Evolutionary conservation across 1,139 yeast genomes (phyloP), one percentile per base, ranked within the genome.

Genomic region (Ogataea hybrid): DNA sequence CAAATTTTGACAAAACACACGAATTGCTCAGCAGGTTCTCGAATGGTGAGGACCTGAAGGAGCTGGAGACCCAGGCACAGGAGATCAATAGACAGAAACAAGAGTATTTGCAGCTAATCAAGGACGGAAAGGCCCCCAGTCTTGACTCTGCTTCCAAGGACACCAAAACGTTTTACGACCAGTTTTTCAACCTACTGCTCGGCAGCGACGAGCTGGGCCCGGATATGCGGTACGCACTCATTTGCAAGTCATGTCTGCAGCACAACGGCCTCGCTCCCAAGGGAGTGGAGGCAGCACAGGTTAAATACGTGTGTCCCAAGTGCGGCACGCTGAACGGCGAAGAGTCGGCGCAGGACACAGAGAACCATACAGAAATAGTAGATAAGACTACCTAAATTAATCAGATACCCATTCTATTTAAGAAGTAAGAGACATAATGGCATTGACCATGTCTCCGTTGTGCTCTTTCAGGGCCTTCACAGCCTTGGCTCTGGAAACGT

Each of bases 371-470:
- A 31, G 32, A 29, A 20, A 18, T 8, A 14, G 11, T 20, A 11
- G 25, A 29, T 9, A 25, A 25, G 35, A 30, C 27, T 31, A 31
- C 12, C 21, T 30, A 32, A 28, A 28, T 25, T 35, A 28, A 25
- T 37, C 20, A 31, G 27, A 28, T 28, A 36, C 15, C 25, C 21
- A 35, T 30, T 35, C 30, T 28, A 32, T 22, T 33, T 46, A 46
- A 28, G 42, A 38, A 40, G 92, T 80, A 67, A 90, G 76, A 57
- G 87, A 85, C 95, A 90, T 87, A 66, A 90, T 87, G 57, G 97
- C 92, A 65, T 89, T 90, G 67, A 92, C 97, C 72, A 92, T 82
- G 68, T 92, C 97, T 69, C 92, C 89, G 61, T 87, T 79, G 76
- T 90, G 90, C 58, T 79, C 82, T 69, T 78, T 84, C 69, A 92